Percentiles rank a stretch among this genome's conserved stretches.
Conservation (phyloP, 768 basidiomycete species). For the Pleurotus sapidus region DNA sequence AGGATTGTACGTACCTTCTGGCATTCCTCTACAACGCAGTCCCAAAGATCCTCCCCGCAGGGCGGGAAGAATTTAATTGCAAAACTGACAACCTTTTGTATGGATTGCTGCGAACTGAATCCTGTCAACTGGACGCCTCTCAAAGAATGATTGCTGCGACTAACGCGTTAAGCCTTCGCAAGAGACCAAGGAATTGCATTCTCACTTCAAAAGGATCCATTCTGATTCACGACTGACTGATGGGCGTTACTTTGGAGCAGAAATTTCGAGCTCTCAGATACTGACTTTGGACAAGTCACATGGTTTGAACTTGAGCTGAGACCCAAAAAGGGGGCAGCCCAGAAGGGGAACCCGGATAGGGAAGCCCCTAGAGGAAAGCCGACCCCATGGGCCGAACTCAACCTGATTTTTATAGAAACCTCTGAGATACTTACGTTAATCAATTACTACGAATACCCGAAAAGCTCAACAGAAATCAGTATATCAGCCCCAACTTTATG, state of each 20-base stretch:
- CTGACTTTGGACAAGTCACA: too few species aligned
- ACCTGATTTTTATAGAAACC: too few species aligned
- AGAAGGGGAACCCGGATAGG: too few species aligned
- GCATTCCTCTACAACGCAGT: constrained; percentile 88
- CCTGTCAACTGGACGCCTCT: constrained; percentile 4
- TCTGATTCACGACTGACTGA: neutral
- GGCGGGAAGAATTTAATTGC: constrained; percentile 81
- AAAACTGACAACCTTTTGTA: constrained; percentile 83
- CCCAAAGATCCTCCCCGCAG: constrained; percentile 93
- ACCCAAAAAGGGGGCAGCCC: too few species aligned
- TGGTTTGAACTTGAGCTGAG: neutral
- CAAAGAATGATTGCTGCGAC: constrained; percentile 11
- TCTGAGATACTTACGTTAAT: neutral
- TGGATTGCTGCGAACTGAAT: constrained; percentile 79
- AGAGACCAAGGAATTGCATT: constrained; percentile 33
- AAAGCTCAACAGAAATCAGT: too few species aligned
- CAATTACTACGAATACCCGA: neutral
- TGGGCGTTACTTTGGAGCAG: too few species aligned
- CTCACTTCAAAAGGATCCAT: constrained; percentile 40
- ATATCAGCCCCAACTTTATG: neutral
- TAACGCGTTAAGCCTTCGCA: constrained; percentile 34
- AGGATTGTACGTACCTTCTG: constrained; percentile 58
- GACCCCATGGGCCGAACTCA: too few species aligned
- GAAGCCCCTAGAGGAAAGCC: too few species aligned
- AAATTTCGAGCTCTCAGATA: too few species aligned